Percentiles rank a stretch among this genome's conserved stretches.
Evolutionary conservation across 345 rosid species (phyloP).

Genomic region (Erucastrum elatum): DNA sequence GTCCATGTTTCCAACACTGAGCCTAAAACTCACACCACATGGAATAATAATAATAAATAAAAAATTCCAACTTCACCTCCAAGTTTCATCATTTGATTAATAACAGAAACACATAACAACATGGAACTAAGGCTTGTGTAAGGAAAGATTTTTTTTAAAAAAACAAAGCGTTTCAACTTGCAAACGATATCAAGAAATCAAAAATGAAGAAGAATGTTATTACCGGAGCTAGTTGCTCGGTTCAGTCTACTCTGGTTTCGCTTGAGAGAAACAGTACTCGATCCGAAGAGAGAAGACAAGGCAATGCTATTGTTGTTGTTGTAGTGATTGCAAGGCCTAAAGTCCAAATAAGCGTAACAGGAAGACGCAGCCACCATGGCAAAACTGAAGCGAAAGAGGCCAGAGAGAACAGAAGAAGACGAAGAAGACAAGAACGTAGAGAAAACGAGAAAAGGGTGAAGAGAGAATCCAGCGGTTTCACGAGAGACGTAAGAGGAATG

Average conservation of each 20-base stretch:
- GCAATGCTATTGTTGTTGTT: slow-evolving; percentile 45
- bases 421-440: neutral
- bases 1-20: neutral
- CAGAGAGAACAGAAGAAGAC: slow-evolving; percentile 17
- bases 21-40: neutral
- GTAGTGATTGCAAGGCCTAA: slow-evolving; percentile 66
- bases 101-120: slow-evolving; percentile 1
- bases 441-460: slow-evolving; percentile 33
- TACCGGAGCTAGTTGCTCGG: slow-evolving; percentile 50
- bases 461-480: slow-evolving; percentile 41
- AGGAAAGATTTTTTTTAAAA: neutral
- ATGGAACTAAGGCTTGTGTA: neutral
- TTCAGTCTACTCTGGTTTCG: slow-evolving; percentile 47
- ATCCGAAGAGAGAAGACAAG: slow-evolving; percentile 55
- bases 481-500: slow-evolving; percentile 34
- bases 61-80: slow-evolving; percentile 13
- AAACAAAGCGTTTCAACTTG: neutral
- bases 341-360: slow-evolving; percentile 56
- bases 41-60: neutral
- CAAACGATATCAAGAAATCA: too few species aligned
- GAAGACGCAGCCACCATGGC: slow-evolving; percentile 49
- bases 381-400: neutral
- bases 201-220: neutral
- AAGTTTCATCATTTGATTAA: neutral
- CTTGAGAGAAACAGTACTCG: slow-evolving; percentile 38